A percentile compares a stretch with the other conserved stretches of the same genome.
Evolutionary conservation across 2,329 filamentous ascomycete genomes (phyloP).

Genomic region (Tolypocladium cylindrosporum): DNA sequence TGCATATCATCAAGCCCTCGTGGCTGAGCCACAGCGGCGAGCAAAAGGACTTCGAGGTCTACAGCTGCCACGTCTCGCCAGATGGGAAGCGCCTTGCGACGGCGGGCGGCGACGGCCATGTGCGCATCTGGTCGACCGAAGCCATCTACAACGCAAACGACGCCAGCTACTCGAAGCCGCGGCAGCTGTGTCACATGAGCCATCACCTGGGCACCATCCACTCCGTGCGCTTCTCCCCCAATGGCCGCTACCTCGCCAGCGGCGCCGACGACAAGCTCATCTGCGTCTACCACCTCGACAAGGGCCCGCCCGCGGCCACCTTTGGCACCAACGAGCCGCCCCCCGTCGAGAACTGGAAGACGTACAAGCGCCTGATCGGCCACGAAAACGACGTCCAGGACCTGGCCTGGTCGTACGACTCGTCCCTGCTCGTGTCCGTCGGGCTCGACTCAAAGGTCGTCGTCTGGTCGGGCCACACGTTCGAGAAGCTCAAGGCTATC

Average conservation of each 20-base stretch:
- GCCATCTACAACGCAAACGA: conserved; percentile 76
- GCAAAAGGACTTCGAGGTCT: conserved; percentile 97
- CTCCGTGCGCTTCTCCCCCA: conserved; percentile 91
- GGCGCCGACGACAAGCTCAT: conserved; percentile 99
- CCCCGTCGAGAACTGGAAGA: conserved; percentile 96
- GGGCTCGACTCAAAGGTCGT: conserved; percentile 97
- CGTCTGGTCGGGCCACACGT: conserved; percentile 95
- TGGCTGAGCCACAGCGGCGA: conserved; percentile 97
- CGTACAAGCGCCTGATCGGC: conserved; percentile 82
- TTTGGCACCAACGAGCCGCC: conserved; percentile 88
- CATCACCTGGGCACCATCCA: conserved; percentile 97
- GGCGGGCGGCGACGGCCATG: conserved; percentile 92
- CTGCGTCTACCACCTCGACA: conserved; percentile 88
- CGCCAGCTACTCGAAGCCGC: conserved; percentile 62
- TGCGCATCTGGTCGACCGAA: conserved; percentile 95
- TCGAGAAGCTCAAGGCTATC: conserved; percentile 93
- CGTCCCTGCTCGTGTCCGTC: conserved; percentile 89
- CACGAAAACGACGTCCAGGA: conserved; percentile 99
- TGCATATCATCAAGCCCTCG: conserved; percentile 87
- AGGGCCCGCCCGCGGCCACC: conserved; percentile 66
- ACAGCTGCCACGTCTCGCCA: conserved; percentile 93
- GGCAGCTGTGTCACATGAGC: conserved; percentile 95
- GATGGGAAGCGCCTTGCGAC: conserved; percentile 89
- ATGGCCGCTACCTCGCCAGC: conserved; percentile 89
- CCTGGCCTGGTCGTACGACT: conserved; percentile 92